A percentile compares a stretch with the other conserved stretches of the same genome.
phyloP scores from a whole-genome alignment of 1,284 basidiomycete genomes.

The Fistulina hepatica region DNA sequence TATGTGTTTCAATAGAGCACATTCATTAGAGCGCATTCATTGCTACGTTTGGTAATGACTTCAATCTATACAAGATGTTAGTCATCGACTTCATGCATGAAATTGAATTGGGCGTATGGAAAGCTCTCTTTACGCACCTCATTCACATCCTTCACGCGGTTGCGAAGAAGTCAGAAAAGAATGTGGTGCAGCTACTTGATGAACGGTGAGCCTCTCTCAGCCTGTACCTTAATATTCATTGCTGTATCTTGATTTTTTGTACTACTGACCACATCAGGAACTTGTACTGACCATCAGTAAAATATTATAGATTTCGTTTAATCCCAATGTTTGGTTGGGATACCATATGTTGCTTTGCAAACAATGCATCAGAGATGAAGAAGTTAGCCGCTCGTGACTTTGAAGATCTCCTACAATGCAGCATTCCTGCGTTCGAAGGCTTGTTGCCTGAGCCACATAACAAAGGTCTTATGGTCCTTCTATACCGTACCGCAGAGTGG shows the following conservation, averaged over 20 bases:
- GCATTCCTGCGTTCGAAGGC: constrained; percentile 24
- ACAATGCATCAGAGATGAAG: constrained; percentile 23
- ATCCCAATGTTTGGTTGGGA: constrained; percentile 23
- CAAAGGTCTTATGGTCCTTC: constrained; percentile 14
- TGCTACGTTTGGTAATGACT: constrained; percentile 11
- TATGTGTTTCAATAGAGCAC: too few relatives aligned
- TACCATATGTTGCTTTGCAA: constrained; percentile 22
- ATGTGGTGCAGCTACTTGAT: constrained; percentile 11
- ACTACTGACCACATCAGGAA: too few relatives aligned
- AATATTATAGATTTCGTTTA: constrained; percentile 17
- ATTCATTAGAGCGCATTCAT: constrained; percentile 27
- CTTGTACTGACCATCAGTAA: too few relatives aligned
- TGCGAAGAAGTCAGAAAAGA: too few relatives aligned
- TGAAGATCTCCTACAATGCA: constrained; percentile 24
- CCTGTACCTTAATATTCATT: neutral
- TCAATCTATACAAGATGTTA: constrained; percentile 17
- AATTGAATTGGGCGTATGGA: constrained; percentile 23
- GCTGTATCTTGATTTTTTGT: too few relatives aligned
- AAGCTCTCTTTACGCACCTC: constrained; percentile 20
- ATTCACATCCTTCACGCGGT: constrained; percentile 17
- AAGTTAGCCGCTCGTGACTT: constrained; percentile 25
- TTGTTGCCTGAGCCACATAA: constrained; percentile 22
- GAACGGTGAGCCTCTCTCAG: constrained; percentile 8
- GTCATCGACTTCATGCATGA: constrained; percentile 22
- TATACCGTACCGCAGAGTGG: constrained; percentile 20